These are phyloP conservation scores for Comarum palustre DNA, from an alignment of 306 rosid genomes.

Conservation along the genomic window DNA sequence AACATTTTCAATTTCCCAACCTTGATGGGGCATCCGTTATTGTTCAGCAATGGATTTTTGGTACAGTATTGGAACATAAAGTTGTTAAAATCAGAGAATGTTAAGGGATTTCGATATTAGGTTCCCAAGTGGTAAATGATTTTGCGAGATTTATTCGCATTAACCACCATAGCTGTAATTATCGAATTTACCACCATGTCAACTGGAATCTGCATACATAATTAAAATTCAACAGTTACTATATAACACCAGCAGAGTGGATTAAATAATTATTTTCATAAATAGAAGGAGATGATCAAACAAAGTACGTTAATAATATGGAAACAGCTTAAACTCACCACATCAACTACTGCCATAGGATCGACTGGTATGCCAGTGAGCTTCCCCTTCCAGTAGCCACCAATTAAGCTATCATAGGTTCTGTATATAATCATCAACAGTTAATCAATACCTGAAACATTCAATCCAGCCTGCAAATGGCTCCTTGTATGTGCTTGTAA, in stretches of 20 bases:
- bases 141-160: constrained; percentile 16
- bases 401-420: constrained; percentile 33
- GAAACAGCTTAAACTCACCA: constrained; percentile 23
- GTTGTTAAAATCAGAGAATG: background rate
- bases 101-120: constrained; percentile 35
- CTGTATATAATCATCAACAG: constrained; percentile 18
- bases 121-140: constrained; percentile 44
- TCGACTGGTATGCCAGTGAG: constrained; percentile 23
- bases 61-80: constrained; percentile 16
- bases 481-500: constrained; percentile 29
- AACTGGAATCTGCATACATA: constrained; percentile 41
- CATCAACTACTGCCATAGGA: constrained; percentile 35
- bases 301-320: too few species aligned
- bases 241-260: too few species aligned
- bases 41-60: constrained; percentile 1
- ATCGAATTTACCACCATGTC: constrained; percentile 47
- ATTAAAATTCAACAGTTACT: too few species aligned
- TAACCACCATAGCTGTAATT: constrained; percentile 28
- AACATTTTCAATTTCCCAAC: background rate
- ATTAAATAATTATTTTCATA: too few species aligned
- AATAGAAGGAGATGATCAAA: too few species aligned
- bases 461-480: constrained; percentile 53
- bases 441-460: constrained; percentile 27
- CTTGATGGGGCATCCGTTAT: constrained; percentile 29
- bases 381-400: constrained; percentile 37